A percentile compares a stretch with the other conserved stretches of the same genome.
These are phyloP conservation scores for Vitis hybrid DNA, from an alignment of 177 flowering plant species.

Conservation along the genomic window DNA sequence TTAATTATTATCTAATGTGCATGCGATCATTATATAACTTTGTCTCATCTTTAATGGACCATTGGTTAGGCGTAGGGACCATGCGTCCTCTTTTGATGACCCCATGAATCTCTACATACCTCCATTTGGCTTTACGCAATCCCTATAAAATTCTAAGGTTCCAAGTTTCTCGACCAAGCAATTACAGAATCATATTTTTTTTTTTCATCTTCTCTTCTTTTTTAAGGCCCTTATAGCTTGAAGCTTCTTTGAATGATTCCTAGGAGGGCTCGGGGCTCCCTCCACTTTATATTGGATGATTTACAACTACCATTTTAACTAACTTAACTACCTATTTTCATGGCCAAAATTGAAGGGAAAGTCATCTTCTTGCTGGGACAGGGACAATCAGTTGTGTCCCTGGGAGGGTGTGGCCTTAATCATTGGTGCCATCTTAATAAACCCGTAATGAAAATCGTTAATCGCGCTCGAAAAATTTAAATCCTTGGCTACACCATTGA, in stretches of 20 bases:
- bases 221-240: neutral
- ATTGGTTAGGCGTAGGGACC: conserved; percentile 14
- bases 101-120: neutral
- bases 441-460: too few relatives aligned
- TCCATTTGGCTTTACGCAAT: conserved; percentile 31
- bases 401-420: too few relatives aligned
- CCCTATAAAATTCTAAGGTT: conserved; percentile 11
- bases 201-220: conserved; percentile 5
- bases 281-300: neutral
- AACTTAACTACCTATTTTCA: neutral
- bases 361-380: too few relatives aligned
- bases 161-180: conserved; percentile 42
- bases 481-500: too few relatives aligned
- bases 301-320: neutral
- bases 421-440: too few relatives aligned
- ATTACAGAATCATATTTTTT: conserved; percentile 25
- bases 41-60: conserved; percentile 21
- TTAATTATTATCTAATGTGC: neutral
- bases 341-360: neutral
- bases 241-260: neutral
- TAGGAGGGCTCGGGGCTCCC: neutral
- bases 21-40: conserved; percentile 4
- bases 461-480: too few relatives aligned
- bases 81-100: conserved; percentile 12
- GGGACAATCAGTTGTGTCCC: too few relatives aligned